Conservation (phyloP, 495 filamentous ascomycete genomes). For the Friedmanniomyces endolithicus region DNA sequence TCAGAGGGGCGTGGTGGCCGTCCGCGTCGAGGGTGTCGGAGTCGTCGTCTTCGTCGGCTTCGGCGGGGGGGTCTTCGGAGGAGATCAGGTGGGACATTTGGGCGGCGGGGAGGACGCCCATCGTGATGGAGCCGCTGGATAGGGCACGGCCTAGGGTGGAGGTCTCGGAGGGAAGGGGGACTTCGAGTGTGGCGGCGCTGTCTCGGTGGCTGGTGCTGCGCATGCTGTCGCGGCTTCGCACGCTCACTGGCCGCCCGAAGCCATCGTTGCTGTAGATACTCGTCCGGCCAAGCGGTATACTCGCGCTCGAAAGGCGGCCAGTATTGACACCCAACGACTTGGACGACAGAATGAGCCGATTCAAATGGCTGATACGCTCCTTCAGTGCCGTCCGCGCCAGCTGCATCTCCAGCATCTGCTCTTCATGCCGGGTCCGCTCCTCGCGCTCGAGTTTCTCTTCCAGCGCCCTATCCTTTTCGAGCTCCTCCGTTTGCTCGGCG, state of each 20-base stretch:
- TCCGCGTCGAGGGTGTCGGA: conserved; percentile 68
- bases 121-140: conserved; percentile 15
- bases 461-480: conserved; percentile 47
- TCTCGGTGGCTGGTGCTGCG: conserved; percentile 9
- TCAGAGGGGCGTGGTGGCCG: conserved; percentile 66
- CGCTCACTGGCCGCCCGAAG: conserved; percentile 40
- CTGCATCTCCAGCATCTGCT: conserved; percentile 97
- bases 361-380: conserved; percentile 94
- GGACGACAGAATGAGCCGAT: conserved; percentile 85
- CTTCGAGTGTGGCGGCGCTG: conserved; percentile 18
- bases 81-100: conserved; percentile 13
- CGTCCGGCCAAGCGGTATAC: conserved; percentile 41
- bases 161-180: conserved; percentile 2
- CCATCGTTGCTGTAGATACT: conserved; percentile 40
- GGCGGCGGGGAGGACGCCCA: conserved; percentile 10
- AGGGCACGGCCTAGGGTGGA: conserved; percentile 1
- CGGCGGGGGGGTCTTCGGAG: conserved; percentile 15
- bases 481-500: conserved; percentile 50
- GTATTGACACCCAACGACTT: conserved; percentile 88
- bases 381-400: conserved; percentile 89
- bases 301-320: conserved; percentile 49
- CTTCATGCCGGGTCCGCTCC: conserved; percentile 74
- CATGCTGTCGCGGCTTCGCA: conserved; percentile 36
- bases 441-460: conserved; percentile 61
- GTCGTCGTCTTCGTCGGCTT: conserved; percentile 50